Base-by-base conservation (phyloP, 2,329 filamentous ascomycete genomes). In the Cadophora luteo-olivacea region DNA sequence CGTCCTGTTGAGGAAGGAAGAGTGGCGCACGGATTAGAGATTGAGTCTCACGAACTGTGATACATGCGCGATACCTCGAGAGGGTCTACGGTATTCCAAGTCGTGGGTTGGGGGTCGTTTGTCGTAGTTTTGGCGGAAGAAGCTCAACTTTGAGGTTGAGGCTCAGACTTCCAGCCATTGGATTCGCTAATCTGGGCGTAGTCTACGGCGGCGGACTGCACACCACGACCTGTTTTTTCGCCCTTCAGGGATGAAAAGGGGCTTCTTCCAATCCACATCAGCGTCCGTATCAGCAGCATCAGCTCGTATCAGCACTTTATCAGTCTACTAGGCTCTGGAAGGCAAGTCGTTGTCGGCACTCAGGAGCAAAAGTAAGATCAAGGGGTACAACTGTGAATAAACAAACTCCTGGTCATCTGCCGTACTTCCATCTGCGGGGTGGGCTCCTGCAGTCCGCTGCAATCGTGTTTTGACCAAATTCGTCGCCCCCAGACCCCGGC, bases 11-110 rank as follows among this genome's bases (percentile, higher is more conserved):
- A 14, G 36, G 58, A 54, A 41, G 60, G 33, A 22, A 41, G 65
- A 33, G 32, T 32, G 63, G 70, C 68, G 72, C 69, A 69, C 61
- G 58, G 55, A 16, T 36, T 24, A 29, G 68, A 61, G 11, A n/a
- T 62, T 51, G 32, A 63, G 32, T 38, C 38, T 68, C 65, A 68
- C 48, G 25, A 41, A 61, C 25, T 49, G 25, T 51, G 41, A 29
- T 61, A 33, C 57, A 64, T 65, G 67, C 67, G 66, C 66, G 61
- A 64, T 57, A 63, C 29, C 25, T 61, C 49, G 33, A 54, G 38
- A 22, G 51, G 51, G 24, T 58, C 49, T 62, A 61, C 51, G 22
- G 25, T 25, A 25, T 57, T 48, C 24, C 49, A 57, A 49, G 60
- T 63, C 49, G 60, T 63, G 51, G 41, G 48, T 48, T 45, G 8